Base-by-base conservation (phyloP, 164 flowering plant species). In the Umbellularia californica region DNA sequence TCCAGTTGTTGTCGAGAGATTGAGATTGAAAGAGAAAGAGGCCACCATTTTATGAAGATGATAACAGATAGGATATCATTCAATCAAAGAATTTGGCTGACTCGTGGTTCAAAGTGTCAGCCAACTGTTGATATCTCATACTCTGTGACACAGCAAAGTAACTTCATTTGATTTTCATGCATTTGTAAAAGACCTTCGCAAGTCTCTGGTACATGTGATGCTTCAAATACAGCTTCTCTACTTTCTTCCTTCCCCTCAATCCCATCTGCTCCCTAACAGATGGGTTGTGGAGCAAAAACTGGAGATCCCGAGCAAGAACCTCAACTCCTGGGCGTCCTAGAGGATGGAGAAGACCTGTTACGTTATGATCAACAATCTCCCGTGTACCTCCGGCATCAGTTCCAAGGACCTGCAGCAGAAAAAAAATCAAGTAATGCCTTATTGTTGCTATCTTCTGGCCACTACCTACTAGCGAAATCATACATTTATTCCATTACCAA, bases 341-440 rank as follows among this genome's bases (percentile, higher is more conserved):
- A 65, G 97, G 94, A 77, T 96, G 98, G 65, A 94, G 91, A 76
- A 92, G 91, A 50, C 98, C 97, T 3, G 97, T 94, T 20, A 88
- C 84, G 70, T 96, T 92, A 81, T 92, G 90, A 74, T 94, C 91
- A 6, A 94, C 92, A 58, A 92, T 91, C 89, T 92, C 98, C 74
- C 68, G 79, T 64, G 99, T 92, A 69, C 99, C 99, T 65, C 98
- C 99, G 22, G 96, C 92, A 82, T 94, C 96, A 11, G 99, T 96
- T 78, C 98, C 99, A 17, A 96, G 90, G 41, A 96, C 90, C 99
- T 96, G 89, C 72, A 47, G 72, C 81, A 65, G 20, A 65, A 15
- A 15, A 15, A 15, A 65, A 51, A 72, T 51, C 25, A 47, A 20
- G 60, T 55, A 55, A 55, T 12, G 60, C 60, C n/a, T 55, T 5